phyloP scores from a whole-genome alignment of 441 rosid species.

The Rhodomyrtus psidioides region DNA sequence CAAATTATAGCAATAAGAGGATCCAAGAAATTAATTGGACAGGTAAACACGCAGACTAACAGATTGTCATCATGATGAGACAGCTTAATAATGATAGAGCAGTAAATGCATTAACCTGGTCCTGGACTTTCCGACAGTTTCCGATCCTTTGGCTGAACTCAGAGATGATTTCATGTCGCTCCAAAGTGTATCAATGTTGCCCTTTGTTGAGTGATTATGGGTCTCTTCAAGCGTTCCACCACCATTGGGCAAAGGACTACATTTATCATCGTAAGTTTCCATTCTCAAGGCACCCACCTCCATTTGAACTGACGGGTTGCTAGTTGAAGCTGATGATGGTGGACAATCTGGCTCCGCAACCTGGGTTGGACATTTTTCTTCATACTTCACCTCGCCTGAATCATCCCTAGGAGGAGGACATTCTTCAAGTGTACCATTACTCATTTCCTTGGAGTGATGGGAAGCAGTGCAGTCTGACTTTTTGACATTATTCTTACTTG shows the following conservation, averaged over 20 bases:
- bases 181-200: constrained; percentile 45
- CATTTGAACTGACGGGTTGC: constrained; percentile 13
- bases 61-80: background rate
- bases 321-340: constrained; percentile 7
- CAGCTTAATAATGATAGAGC: background rate
- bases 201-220: constrained; percentile 10
- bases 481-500: constrained; percentile 5
- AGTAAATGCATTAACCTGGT: constrained; percentile 46
- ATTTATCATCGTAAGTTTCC: constrained; percentile 8
- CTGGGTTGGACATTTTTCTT: constrained; percentile 8
- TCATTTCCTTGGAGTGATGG: constrained; percentile 11
- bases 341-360: constrained; percentile 1
- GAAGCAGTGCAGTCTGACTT: constrained; percentile 4
- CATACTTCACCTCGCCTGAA: constrained; percentile 6
- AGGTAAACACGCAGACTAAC: background rate
- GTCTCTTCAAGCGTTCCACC: constrained; percentile 13
- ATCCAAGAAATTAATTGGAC: background rate
- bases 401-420: background rate
- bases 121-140: constrained; percentile 34
- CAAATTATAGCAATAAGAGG: background rate
- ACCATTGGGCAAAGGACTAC: constrained; percentile 15
- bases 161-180: constrained; percentile 48
- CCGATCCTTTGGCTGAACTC: constrained; percentile 37
- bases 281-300: constrained; percentile 4
- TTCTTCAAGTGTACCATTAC: constrained; percentile 3